Base-by-base conservation (phyloP, 1,284 basidiomycete genomes). In the Ganoderma boninense region DNA sequence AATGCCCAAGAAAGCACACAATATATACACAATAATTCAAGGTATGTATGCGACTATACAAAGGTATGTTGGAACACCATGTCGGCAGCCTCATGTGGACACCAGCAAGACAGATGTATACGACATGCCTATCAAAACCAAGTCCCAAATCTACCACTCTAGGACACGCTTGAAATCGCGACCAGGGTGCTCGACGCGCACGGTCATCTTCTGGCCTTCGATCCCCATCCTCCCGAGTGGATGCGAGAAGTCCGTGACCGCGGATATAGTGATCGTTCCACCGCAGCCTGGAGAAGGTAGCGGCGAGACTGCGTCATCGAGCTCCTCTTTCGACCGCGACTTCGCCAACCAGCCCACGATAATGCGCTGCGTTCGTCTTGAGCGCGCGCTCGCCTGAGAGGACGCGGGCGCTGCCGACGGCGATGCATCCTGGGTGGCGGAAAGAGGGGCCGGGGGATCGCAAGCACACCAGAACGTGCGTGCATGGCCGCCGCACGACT, bases 201-300 rank as follows among this genome's bases (percentile, higher is more conserved):
- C 67, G 8, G 60, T 60, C 32, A 76, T 69, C 59, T 66, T 70
- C 68, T 74, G 74, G 1, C 76, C 76, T 62, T 69, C 73, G 56
- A 76, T 20, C 4, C 73, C 73, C 49, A 57, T 40, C 2, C 62
- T 44, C n/a, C 65, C 71, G 13, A 73, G 71, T 46, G 75, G 69
- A 49, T 78, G 77, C 32, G 77, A 71, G 13, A 57, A 44, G 61
- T 77, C 76, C 18, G 68, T 69, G 56, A 69, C 66, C 16, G 66
- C 75, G 6, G 40, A 71, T 42, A 76, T 71, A 14, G 69, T 68
- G 43, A 77, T 61, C 57, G 65, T 72, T 5, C 77, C 76, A 18
- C 73, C 75, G 54, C 77, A 78, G 5, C 65, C 64, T 3, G 69
- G 66, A 40, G 64, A 63, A 32, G 40, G 26, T 26, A 26, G 29